phyloP scores from a whole-genome alignment of 1,284 basidiomycete species.

The Tilletia horrida region DNA sequence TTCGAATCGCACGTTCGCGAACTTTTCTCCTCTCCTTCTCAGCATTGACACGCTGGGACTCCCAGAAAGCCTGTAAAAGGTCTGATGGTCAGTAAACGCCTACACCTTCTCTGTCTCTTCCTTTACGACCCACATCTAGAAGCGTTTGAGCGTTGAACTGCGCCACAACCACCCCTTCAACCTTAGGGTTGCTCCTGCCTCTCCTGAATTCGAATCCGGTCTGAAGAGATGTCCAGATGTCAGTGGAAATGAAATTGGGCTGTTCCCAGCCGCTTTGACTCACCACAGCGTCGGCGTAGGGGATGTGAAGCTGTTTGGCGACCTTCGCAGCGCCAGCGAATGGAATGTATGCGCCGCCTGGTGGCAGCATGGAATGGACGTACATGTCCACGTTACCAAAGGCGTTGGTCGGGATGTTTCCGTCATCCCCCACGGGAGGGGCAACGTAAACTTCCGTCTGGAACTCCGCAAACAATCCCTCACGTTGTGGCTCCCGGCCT shows the following conservation, averaged over 20 bases:
- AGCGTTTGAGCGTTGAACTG: constrained; percentile 71
- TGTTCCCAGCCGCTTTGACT: constrained; percentile 44
- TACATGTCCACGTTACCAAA: constrained; percentile 98
- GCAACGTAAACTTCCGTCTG: constrained; percentile 83
- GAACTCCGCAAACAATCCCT: constrained; percentile 72
- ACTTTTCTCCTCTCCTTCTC: constrained; percentile 73
- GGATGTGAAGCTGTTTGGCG: constrained; percentile 78
- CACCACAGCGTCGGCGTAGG: constrained; percentile 89
- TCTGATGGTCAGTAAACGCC: not conserved
- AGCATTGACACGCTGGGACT: constrained; percentile 72
- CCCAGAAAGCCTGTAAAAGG: constrained; percentile 70
- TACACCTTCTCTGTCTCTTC: not conserved
- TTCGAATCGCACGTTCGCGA: constrained; percentile 76
- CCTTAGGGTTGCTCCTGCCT: constrained; percentile 75
- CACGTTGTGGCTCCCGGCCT: constrained; percentile 59
- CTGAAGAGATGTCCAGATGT: constrained; percentile 55
- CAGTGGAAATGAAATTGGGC: no score
- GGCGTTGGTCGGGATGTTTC: constrained; percentile 85
- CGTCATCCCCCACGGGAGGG: constrained; percentile 74
- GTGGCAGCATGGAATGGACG: constrained; percentile 88
- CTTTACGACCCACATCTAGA: constrained; percentile 66
- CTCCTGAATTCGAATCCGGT: constrained; percentile 95
- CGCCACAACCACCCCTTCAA: constrained; percentile 83
- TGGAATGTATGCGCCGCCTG: constrained; percentile 79
- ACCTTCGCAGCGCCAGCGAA: constrained; percentile 67